Conservation (phyloP, 371 early-diverging fungal species). For the Cladochytrium tenue region DNA sequence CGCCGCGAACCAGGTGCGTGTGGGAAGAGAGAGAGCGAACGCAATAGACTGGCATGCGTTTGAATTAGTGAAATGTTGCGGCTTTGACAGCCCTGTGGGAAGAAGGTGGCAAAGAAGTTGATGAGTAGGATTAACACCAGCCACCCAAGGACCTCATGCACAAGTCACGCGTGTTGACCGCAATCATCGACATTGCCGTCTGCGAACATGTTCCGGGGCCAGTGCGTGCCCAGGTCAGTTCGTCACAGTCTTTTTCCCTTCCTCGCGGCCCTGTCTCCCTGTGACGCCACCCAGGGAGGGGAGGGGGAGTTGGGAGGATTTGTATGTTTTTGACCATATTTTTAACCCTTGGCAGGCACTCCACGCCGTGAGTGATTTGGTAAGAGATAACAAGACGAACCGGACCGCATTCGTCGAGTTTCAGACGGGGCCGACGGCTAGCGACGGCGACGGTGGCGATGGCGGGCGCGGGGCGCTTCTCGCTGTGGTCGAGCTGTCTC, state of each 20-base stretch:
- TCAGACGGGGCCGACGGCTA: too few species aligned
- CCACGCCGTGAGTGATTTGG: conserved; percentile 79
- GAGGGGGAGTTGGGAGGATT: too few species aligned
- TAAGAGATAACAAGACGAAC: conserved; percentile 71
- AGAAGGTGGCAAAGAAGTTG: too few species aligned
- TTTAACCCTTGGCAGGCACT: conserved; percentile 70
- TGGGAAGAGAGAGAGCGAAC: background rate
- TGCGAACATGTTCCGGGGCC: conserved; percentile 48
- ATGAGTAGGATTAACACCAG: too few species aligned
- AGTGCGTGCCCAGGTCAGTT: conserved; percentile 53
- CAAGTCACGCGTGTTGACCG: conserved; percentile 60
- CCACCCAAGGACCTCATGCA: conserved; percentile 68
- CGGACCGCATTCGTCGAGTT: conserved; percentile 77
- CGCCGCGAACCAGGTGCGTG: conserved; percentile 71
- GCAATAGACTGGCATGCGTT: background rate
- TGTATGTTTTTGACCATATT: too few species aligned
- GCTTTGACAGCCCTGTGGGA: too few species aligned
- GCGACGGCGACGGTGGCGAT: too few species aligned
- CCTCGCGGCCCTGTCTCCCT: too few species aligned
- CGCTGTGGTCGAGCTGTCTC: conserved; percentile 27
- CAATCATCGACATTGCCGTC: conserved; percentile 51
- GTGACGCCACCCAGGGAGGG: too few species aligned
- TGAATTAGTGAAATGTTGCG: too few species aligned
- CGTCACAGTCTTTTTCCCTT: background rate
- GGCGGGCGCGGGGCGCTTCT: conserved; percentile 35